Evolutionary conservation across 2,329 filamentous ascomycete species (phyloP), one percentile per base, ranked within the genome.

Genomic region (Botryosphaeria dothidea): DNA sequence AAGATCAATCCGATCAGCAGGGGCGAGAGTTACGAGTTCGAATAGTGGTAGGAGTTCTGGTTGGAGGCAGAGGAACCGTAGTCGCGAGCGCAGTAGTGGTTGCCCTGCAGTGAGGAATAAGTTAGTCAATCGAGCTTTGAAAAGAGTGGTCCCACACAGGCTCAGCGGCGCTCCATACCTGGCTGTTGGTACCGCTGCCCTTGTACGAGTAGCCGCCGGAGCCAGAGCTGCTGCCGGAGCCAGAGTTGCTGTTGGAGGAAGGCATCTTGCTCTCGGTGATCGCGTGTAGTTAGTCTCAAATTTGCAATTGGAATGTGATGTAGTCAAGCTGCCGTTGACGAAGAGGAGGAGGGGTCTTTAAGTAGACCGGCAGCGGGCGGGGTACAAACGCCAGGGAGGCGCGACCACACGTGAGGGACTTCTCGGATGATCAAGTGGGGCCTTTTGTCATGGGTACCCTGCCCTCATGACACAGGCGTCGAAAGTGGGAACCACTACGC

Each of bases 131-230:
- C 38, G 7, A n/a, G 15, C 23, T 2, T 11, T 3, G 17, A 15
- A n/a, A 15, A 31, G 9, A 2, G n/a, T 17, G n/a, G 5, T 8
- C 13, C 8, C n/a, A n/a, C n/a, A n/a, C n/a, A n/a, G n/a, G 34
- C 36, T 25, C 19, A 38, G 6, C 4, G 9, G 11, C 11, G 15
- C n/a, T 21, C 2, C 34, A 34, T 68, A 74, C 73, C 68, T 75
- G 72, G 66, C 73, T 75, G 68, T 79, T 79, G 64, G 77, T 81
- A 67, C 81, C 77, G 25, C 70, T 74, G 74, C 78, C 79, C 54
- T 68, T 77, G 56, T 66, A 51, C 27, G 75, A 75, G 71, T 82
- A 82, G 65, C 68, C 70, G n/a, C 60, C 61, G 46, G 62, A 46
- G 46, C 51, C 34, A n/a, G 60, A 48, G 57, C 60, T 57, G 48